A percentile compares a stretch with the other conserved stretches of the same genome.
These are phyloP conservation scores for Ilex paraguariensis DNA, from an alignment of 305 asterid genomes.

Conservation along the genomic window DNA sequence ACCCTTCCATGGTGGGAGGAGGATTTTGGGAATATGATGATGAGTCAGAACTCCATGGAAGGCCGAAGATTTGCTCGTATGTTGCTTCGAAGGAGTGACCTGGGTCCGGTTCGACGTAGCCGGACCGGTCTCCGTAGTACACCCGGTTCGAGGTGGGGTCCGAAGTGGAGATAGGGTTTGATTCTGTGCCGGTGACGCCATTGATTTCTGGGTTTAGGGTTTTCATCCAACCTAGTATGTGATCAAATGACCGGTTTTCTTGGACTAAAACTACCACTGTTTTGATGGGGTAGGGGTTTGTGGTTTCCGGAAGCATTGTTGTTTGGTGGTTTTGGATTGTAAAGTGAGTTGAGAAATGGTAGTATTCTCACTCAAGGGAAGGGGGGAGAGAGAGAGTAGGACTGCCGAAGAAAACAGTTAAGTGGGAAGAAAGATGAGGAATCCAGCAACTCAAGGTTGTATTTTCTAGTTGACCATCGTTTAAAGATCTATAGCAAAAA, in stretches of 20 bases:
- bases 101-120: background rate
- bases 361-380: no score
- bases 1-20: no score
- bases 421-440: no score
- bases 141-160: background rate
- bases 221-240: background rate
- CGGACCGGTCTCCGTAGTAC: background rate
- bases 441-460: no score
- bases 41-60: background rate
- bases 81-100: background rate
- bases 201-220: background rate
- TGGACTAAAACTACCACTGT: constrained; percentile 1
- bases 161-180: background rate
- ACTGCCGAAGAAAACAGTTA: no score
- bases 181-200: background rate
- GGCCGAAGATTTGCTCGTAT: background rate
- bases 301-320: background rate
- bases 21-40: background rate
- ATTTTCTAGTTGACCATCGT: no score
- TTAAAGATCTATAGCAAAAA: no score
- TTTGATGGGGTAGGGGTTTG: background rate
- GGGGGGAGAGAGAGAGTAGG: no score
- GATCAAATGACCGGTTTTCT: background rate
- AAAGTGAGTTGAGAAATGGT: no score
- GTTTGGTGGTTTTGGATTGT: background rate